Base-by-base conservation (phyloP, 2,329 filamentous ascomycete genomes). In the Sarocladiaceae sp. region DNA sequence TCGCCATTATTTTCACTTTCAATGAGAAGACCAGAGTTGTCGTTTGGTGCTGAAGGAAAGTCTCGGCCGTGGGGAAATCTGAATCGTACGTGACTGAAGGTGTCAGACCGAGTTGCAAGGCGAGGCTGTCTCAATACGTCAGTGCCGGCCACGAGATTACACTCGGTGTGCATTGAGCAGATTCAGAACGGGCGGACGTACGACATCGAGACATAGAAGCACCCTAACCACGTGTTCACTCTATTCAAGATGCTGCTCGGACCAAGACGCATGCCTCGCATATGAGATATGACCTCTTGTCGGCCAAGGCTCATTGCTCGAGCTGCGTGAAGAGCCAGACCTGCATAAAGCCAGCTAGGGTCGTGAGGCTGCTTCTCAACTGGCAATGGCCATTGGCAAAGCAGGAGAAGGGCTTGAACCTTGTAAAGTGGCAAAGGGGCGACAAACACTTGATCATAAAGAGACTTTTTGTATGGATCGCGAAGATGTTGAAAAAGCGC, bases 321-420 rank as follows among this genome's bases (percentile, higher is more conserved):
- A 18, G 57, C 55, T 3, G 56, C 53, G 41, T 60, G 59, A 6
- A 58, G 47, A 16, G 57, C 56, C n/a, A 60, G 51, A 1, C 58
- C 58, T 19, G 51, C 55, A 44, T 59, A 59, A 15, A 60, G 44
- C 56, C 57, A 60, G 46, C 55, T 58, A 1, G 58, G 58, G 33
- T 60, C 58, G 19, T 54, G 45, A 6, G 44, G 41, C 51, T 60
- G 53, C 3, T 35, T 41, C 6, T 43, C 21, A 3, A 55, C 55
- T 2, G 55, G 55, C 19, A 59, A 29, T 20, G 58, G 55, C 58
- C 58, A 60, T 43, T 48, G 46, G 32, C 52, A 58, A 33, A 59
- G 46, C 11, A 57, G 46, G 13, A 59, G 32, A n/a, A 59, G 47
- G 2, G 58, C 58, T 20, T 57, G 53, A 11, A 60, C 55, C n/a